These are phyloP conservation scores for Colletotrichum sp. DNA, from an alignment of 2,329 filamentous ascomycete species.

Conservation along the genomic window DNA sequence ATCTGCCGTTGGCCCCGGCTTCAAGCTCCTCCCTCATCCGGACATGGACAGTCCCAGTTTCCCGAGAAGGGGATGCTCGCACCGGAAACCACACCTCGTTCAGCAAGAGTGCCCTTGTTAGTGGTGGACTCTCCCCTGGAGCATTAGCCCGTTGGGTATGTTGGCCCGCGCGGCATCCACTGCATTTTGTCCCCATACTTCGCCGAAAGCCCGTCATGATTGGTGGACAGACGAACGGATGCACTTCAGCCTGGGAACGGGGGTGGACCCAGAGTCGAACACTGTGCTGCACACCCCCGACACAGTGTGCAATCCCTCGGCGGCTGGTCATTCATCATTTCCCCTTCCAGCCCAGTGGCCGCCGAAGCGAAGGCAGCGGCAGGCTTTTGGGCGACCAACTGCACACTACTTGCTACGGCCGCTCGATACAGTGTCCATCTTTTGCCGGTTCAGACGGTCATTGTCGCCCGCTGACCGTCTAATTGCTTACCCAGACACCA, in stretches of 20 bases:
- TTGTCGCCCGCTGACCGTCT: background rate
- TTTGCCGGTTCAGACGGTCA: background rate
- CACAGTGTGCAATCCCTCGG: conserved; percentile 6
- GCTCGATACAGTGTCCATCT: background rate
- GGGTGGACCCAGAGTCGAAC: background rate
- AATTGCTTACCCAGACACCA: background rate
- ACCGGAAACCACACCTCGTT: background rate
- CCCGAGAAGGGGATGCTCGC: background rate
- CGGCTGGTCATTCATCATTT: background rate
- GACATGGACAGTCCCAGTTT: background rate
- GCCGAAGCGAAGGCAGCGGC: background rate
- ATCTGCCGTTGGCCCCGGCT: conserved; percentile 8
- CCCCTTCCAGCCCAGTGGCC: conserved; percentile 2
- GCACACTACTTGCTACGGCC: background rate
- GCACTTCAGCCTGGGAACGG: background rate
- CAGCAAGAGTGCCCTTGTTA: background rate
- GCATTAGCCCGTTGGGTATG: background rate
- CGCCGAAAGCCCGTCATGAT: background rate
- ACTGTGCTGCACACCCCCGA: background rate
- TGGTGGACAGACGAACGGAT: background rate
- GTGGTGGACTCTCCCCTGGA: background rate
- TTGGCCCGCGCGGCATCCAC: background rate
- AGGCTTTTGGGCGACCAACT: background rate
- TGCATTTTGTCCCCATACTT: background rate
- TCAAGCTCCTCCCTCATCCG: background rate